Evolutionary conservation across 139 green algal species (phyloP), one percentile per base, ranked within the genome.

Genomic region (Chlorella sp.): DNA sequence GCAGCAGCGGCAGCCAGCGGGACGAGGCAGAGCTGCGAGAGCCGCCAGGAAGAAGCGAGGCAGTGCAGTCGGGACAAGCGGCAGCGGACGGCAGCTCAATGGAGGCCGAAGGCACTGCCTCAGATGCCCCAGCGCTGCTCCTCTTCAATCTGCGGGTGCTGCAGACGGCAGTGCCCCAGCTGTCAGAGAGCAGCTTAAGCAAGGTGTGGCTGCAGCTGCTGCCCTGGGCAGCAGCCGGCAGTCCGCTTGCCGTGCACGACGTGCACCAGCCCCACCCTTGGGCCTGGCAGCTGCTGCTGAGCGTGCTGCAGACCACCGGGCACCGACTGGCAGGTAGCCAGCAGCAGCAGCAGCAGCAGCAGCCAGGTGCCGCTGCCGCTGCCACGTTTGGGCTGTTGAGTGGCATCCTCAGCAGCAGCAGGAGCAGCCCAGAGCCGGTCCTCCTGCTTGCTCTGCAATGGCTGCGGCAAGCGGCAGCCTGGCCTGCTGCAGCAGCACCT

Each of bases 121-220:
- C 39, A 71, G 40, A 32, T 66, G 68, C 84, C 30, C 37, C 84
- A 28, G 68, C 84, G 16, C 37, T 80, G 28, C 85, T 88, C 12
- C 84, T 71, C 14, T 89, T 83, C 40, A 71, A 83, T n/a, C 2
- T 89, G 40, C 30, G 32, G n/a, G 32, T 89, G 71, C 75, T 89
- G 0, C 42, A 83, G n/a, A 48, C 71, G 3, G 69, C 53, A 16
- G 32, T 79, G 24, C 71, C 48, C 11, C 42, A 75, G 71, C 71
- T 89, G 85, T 42, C 71, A 4, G 40, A 5, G 9, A 21, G 32
- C 18, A 22, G 71, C n/a, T 4, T 73, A n/a, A 0, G 4, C 0
- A 21, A 32, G 2, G 1, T 89, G 32, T 89, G 85, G 85, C 42
- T 39, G 69, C n/a, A 26, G 32, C 71, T 89, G 85, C 85, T 89